A percentile compares a stretch with the other conserved stretches of the same genome.
These are phyloP conservation scores for Geranium rotundifolium DNA, from an alignment of 345 rosid genomes.

Conservation along the genomic window DNA sequence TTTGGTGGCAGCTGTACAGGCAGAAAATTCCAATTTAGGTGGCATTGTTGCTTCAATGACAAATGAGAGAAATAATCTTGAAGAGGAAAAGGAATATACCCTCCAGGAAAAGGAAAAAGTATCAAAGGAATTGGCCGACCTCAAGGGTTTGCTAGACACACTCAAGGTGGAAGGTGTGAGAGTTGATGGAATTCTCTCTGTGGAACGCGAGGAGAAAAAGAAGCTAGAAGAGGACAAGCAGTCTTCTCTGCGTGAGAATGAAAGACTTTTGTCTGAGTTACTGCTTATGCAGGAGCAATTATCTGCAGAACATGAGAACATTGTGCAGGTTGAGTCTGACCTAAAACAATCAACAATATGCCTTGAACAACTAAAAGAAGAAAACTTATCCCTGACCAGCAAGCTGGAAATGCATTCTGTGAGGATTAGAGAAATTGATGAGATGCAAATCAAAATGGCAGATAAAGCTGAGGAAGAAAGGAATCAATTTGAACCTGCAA, in stretches of 20 bases:
- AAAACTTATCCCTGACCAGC: conserved; percentile 32
- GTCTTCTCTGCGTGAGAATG: conserved; percentile 33
- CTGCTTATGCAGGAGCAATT: conserved; percentile 40
- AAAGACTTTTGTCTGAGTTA: conserved; percentile 46
- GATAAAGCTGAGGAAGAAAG: conserved; percentile 16
- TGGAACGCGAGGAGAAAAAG: conserved; percentile 31
- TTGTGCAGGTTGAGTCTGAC: conserved; percentile 28
- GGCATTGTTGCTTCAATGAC: conserved; percentile 24
- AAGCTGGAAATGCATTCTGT: conserved; percentile 28
- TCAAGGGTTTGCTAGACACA: conserved; percentile 33
- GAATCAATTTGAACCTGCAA: conserved; percentile 15
- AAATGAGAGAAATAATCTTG: conserved; percentile 34
- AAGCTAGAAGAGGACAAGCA: conserved; percentile 48
- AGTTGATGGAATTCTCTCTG: conserved; percentile 31
- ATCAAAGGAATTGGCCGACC: conserved; percentile 32
- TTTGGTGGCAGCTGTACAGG: conserved; percentile 37
- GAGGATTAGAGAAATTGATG: conserved; percentile 25
- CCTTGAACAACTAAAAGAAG: conserved; percentile 43
- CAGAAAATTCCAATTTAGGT: conserved; percentile 32
- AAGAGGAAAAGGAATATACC: conserved; percentile 43
- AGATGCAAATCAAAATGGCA: conserved; percentile 15
- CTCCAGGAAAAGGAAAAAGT: conserved; percentile 32
- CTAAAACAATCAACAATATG: conserved; percentile 26
- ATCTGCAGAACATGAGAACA: conserved; percentile 29
- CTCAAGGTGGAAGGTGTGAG: conserved; percentile 39